These are phyloP conservation scores for Mucor racemosus DNA, from an alignment of 371 early-diverging fungal species.

Conservation along the genomic window DNA sequence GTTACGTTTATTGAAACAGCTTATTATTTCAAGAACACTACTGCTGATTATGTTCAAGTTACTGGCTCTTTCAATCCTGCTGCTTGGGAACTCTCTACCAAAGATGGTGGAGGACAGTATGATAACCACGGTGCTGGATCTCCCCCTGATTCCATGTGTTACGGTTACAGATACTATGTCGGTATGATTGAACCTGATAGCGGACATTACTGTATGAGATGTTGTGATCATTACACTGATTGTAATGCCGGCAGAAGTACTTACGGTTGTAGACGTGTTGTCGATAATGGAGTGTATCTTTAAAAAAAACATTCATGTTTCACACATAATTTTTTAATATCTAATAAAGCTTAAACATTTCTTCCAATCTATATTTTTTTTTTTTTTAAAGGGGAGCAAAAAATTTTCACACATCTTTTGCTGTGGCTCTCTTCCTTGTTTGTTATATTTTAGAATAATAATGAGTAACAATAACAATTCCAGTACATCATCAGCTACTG, in stretches of 20 bases:
- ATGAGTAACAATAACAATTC: background rate
- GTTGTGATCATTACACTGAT: constrained; percentile 31
- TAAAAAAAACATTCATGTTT: background rate
- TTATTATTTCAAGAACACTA: constrained; percentile 30
- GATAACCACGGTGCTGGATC: constrained; percentile 40
- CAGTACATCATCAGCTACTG: background rate
- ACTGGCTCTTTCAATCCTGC: constrained; percentile 41
- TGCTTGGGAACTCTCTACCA: constrained; percentile 32
- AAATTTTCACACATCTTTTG: background rate
- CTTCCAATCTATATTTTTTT: too few relatives aligned
- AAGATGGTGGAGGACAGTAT: constrained; percentile 50
- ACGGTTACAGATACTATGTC: constrained; percentile 38
- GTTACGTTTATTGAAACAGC: constrained; percentile 32
- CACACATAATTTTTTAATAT: background rate
- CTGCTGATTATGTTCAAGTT: constrained; percentile 44
- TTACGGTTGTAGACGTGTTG: constrained; percentile 40
- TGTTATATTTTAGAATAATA: background rate
- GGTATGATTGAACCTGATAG: constrained; percentile 35
- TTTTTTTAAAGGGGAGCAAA: background rate
- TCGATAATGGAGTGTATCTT: constrained; percentile 17
- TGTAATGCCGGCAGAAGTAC: constrained; percentile 43
- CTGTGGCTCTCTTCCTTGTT: background rate
- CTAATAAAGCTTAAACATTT: too few relatives aligned
- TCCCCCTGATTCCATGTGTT: constrained; percentile 33
- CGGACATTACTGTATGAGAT: constrained; percentile 35